Percentiles rank a stretch among this genome's conserved stretches.
Conservation (phyloP, 176 grass and related monocot species). For the Carex myosuroides region DNA sequence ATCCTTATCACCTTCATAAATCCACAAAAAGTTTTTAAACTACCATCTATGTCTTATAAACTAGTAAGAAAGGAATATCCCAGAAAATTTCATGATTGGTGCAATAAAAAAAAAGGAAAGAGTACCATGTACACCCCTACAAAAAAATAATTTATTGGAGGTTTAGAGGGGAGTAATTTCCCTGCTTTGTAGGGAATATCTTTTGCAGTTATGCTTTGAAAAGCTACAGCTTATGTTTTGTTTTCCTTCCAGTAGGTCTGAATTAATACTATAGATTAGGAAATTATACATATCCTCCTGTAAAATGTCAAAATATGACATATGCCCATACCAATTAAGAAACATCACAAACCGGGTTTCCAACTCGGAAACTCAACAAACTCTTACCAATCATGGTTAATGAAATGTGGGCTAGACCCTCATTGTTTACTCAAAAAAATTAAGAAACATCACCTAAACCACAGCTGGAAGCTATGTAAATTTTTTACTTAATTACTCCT, state of each 20-base stretch:
- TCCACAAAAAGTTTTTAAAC: conserved; percentile 9
- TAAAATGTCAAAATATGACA: not conserved
- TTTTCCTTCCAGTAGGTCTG: not conserved
- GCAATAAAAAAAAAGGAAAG: not conserved
- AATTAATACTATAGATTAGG: not conserved
- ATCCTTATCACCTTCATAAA: conserved; percentile 50
- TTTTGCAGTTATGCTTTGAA: not conserved
- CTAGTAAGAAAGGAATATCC: not conserved
- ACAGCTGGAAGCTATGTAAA: not conserved
- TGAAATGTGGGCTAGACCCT: too few relatives aligned
- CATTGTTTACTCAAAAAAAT: too few relatives aligned
- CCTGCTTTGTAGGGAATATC: not conserved
- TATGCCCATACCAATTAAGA: not conserved
- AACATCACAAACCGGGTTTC: not conserved
- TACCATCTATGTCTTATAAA: not conserved
- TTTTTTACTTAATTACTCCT: not conserved
- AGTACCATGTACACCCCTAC: not conserved
- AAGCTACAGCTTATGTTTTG: not conserved
- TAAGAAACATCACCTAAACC: not conserved
- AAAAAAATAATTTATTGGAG: not conserved
- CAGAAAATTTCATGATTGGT: not conserved
- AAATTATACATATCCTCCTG: not conserved
- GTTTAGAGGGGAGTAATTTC: not conserved
- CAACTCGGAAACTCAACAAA: too few relatives aligned
- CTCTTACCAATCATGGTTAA: too few relatives aligned